These are phyloP conservation scores for Avena sativa DNA, from an alignment of 176 grass and related monocot species.

Conservation along the genomic window DNA sequence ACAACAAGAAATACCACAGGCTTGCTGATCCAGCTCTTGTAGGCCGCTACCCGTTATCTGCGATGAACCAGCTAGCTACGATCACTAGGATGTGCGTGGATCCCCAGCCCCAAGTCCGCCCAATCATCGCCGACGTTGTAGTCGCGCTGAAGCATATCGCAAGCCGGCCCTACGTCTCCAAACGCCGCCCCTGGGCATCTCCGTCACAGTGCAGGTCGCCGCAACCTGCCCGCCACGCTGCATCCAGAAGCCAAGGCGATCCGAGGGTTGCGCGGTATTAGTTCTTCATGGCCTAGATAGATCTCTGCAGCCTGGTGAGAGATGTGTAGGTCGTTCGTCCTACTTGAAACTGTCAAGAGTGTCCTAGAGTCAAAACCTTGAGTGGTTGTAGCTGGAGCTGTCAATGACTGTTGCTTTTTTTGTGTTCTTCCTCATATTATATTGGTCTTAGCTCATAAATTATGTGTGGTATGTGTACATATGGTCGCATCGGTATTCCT, in stretches of 20 bases:
- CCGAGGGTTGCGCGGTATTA: slow-evolving; percentile 38
- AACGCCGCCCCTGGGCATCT: background rate
- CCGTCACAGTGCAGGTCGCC: slow-evolving; percentile 42
- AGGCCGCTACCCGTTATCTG: slow-evolving; percentile 58
- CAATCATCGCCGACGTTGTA: slow-evolving; percentile 76
- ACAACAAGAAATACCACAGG: slow-evolving; percentile 68
- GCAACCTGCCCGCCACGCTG: slow-evolving; percentile 15
- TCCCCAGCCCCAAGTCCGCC: slow-evolving; percentile 80
- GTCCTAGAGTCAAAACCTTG: slow-evolving; percentile 37
- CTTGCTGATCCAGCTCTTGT: slow-evolving; percentile 74
- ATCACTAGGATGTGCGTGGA: too few species aligned
- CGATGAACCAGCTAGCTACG: slow-evolving; percentile 54
- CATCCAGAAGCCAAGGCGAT: slow-evolving; percentile 55
- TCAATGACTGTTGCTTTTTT: background rate
- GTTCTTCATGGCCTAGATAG: slow-evolving; percentile 40
- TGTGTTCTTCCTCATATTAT: background rate
- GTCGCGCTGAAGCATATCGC: slow-evolving; percentile 75
- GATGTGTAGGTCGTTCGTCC: slow-evolving; percentile 15
- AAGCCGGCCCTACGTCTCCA: slow-evolving; percentile 57
- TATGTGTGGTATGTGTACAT: slow-evolving; percentile 27
- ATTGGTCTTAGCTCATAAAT: background rate
- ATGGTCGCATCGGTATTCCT: slow-evolving; percentile 4
- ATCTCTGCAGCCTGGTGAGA: background rate
- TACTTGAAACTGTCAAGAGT: slow-evolving; percentile 41
- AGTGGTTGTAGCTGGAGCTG: background rate